Conservation (phyloP, 805 yeast species). For the Candida germanica region DNA sequence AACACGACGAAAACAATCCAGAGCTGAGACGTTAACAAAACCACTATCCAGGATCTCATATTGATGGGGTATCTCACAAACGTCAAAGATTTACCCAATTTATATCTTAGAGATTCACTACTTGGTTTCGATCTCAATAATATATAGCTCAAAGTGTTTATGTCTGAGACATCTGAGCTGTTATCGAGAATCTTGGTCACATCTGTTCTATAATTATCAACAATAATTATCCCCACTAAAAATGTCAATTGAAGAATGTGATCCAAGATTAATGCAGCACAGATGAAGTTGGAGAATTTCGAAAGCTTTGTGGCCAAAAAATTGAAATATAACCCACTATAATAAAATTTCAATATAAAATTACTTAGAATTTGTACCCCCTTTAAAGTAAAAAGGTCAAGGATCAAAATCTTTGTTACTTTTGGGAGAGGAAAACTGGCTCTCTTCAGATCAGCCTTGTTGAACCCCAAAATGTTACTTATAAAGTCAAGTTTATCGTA, state of each 20-base stretch:
- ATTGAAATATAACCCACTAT: constrained; percentile 13
- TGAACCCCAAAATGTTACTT: neutral
- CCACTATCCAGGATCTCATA: constrained; percentile 25
- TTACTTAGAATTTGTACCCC: constrained; percentile 6
- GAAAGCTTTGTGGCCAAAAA: constrained; percentile 13
- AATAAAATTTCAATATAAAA: constrained; percentile 9
- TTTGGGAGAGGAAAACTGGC: constrained; percentile 19
- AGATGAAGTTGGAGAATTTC: constrained; percentile 17
- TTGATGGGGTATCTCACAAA: constrained; percentile 35
- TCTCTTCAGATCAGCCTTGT: constrained; percentile 1
- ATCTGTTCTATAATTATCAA: constrained; percentile 65
- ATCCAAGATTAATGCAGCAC: constrained; percentile 52
- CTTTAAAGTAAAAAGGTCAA: constrained; percentile 13
- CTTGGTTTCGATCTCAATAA: constrained; percentile 12
- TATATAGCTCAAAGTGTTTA: constrained; percentile 7
- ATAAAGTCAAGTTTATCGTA: constrained; percentile 8
- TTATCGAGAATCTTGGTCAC: constrained; percentile 47
- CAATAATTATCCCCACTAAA: constrained; percentile 60
- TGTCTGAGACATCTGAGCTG: constrained; percentile 8
- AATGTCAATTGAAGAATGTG: constrained; percentile 61
- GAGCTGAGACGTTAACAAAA: constrained; percentile 20
- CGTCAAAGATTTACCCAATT: constrained; percentile 21
- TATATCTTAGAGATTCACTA: constrained; percentile 21
- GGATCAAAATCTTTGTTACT: constrained; percentile 19
- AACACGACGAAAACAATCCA: constrained; percentile 16